Evolutionary conservation across 805 yeast species (phyloP).

Genomic region (Myxozyma neotropica): DNA sequence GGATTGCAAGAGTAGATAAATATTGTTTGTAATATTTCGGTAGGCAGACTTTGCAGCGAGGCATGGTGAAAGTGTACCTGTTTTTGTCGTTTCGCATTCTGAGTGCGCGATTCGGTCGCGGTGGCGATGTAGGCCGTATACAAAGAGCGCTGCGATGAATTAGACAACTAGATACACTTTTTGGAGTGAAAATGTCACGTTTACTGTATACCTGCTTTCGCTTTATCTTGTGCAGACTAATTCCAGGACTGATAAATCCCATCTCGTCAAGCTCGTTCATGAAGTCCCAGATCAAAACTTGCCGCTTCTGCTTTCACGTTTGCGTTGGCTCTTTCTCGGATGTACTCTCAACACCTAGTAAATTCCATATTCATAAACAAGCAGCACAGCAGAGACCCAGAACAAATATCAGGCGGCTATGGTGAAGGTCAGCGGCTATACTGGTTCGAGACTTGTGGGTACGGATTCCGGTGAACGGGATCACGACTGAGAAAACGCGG

Average conservation of each 20-base stretch:
- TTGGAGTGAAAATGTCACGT: background rate
- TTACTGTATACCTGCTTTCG: conserved; percentile 12
- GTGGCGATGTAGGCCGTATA: conserved; percentile 9
- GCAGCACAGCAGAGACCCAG: no score
- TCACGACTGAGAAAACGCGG: background rate
- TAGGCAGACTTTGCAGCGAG: conserved; percentile 13
- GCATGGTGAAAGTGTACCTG: background rate
- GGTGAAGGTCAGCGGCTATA: no score
- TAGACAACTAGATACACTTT: no score
- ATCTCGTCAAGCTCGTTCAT: background rate
- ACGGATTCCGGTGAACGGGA: no score
- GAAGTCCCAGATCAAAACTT: background rate
- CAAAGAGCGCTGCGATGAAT: background rate
- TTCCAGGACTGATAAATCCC: conserved; percentile 25
- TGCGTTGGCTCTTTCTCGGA: no score
- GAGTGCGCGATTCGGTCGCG: background rate
- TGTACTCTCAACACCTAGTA: no score
- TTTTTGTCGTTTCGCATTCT: conserved; percentile 1
- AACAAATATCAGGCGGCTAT: no score
- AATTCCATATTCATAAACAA: background rate
- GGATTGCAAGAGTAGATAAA: conserved; percentile 19
- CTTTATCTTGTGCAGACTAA: conserved; percentile 7
- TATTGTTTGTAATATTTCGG: conserved; percentile 22
- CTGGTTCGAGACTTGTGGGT: no score
- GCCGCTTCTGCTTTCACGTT: no score